phyloP scores from a whole-genome alignment of 1,284 basidiomycete genomes.

The Ganoderma resinaceum region DNA sequence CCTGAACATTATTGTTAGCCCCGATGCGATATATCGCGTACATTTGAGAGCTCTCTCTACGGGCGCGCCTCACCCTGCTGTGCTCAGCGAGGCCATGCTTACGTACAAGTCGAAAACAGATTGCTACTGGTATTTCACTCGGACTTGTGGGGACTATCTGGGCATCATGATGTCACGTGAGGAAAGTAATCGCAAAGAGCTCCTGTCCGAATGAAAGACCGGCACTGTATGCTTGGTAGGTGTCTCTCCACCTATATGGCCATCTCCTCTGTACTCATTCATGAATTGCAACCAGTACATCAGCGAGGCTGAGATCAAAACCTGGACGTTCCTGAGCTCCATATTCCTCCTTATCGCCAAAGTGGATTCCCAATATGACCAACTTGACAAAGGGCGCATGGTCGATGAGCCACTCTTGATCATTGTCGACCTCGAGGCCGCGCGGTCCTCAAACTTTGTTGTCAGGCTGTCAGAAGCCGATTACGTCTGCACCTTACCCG shows the following conservation, averaged over 20 bases:
- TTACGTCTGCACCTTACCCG: slow-evolving; percentile 51
- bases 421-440: slow-evolving; percentile 41
- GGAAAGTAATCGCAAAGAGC: slow-evolving; percentile 46
- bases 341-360: slow-evolving; percentile 34
- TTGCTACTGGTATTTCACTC: slow-evolving; percentile 49
- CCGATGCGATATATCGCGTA: slow-evolving; percentile 35
- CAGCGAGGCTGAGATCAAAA: slow-evolving; percentile 43
- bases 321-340: slow-evolving; percentile 52
- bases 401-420: slow-evolving; percentile 27
- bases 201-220: slow-evolving; percentile 71
- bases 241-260: neutral
- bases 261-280: neutral
- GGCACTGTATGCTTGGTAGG: slow-evolving; percentile 51
- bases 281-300: slow-evolving; percentile 29
- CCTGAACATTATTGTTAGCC: neutral
- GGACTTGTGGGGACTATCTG: slow-evolving; percentile 55
- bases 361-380: slow-evolving; percentile 18
- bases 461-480: slow-evolving; percentile 40
- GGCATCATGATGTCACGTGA: slow-evolving; percentile 51
- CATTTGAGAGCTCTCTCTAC: slow-evolving; percentile 56
- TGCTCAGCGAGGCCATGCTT: slow-evolving; percentile 44
- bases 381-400: slow-evolving; percentile 10
- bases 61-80: slow-evolving; percentile 54
- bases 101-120: slow-evolving; percentile 32
- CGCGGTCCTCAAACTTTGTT: slow-evolving; percentile 29